Percentiles rank a stretch among this genome's conserved stretches.
Conservation (phyloP, 1,284 basidiomycete genomes). For the Naganishia cerealis region DNA sequence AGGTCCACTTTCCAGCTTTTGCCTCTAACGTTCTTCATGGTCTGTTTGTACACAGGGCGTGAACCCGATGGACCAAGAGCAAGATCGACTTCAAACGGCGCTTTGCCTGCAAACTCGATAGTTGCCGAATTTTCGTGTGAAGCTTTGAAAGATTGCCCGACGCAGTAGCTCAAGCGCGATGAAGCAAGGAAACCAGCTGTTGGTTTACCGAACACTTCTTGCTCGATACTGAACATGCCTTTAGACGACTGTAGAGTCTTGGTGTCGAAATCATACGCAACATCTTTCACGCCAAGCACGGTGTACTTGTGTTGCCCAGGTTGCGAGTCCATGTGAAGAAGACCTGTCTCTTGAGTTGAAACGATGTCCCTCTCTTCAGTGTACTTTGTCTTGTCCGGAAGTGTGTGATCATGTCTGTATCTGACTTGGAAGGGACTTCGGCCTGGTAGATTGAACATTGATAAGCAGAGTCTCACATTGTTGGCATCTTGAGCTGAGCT, state of each 20-base stretch:
- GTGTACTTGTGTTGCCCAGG: constrained; percentile 84
- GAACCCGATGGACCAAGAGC: constrained; percentile 64
- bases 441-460: constrained; percentile 56
- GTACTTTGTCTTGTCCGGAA: constrained; percentile 56
- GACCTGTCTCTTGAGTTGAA: constrained; percentile 71
- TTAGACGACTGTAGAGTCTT: constrained; percentile 61
- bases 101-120: constrained; percentile 70
- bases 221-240: constrained; percentile 67
- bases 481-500: constrained; percentile 35
- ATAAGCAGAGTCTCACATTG: constrained; percentile 2
- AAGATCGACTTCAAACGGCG: constrained; percentile 79
- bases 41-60: constrained; percentile 64
- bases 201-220: constrained; percentile 74
- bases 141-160: constrained; percentile 60
- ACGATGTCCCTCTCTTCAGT: constrained; percentile 68
- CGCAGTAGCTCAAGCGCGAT: constrained; percentile 71
- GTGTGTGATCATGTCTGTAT: constrained; percentile 44
- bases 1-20: constrained; percentile 73
- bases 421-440: constrained; percentile 79
- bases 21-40: constrained; percentile 61
- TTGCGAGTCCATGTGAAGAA: constrained; percentile 77
- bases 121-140: constrained; percentile 61
- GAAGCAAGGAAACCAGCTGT: constrained; percentile 70
- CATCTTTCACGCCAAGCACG: constrained; percentile 82
- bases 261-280: constrained; percentile 70